phyloP scores from a whole-genome alignment of 257 asterid species.

The Oldenlandia corymbosa region DNA sequence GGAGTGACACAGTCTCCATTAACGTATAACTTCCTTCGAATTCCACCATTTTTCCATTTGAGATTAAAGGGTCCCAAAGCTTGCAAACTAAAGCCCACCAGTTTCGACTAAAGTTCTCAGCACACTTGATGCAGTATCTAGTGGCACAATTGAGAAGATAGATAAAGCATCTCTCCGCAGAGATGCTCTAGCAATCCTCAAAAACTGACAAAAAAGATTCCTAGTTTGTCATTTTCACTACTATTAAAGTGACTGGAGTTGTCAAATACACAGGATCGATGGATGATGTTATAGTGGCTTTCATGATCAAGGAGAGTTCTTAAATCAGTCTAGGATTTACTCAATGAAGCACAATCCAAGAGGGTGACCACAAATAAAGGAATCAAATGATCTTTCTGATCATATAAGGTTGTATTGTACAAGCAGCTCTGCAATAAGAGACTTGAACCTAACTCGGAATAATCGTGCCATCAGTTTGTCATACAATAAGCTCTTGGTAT shows the following conservation, averaged over 20 bases:
- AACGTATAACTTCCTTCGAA: conserved; percentile 22
- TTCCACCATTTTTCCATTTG: conserved; percentile 30
- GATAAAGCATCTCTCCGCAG: conserved; percentile 23
- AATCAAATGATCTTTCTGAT: too few species aligned
- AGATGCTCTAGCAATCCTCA: conserved; percentile 37
- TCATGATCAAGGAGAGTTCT: conserved; percentile 5
- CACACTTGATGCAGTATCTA: conserved; percentile 30
- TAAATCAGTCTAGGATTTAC: conserved; percentile 4
- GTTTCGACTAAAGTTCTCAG: conserved; percentile 28
- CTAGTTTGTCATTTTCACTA: conserved; percentile 39
- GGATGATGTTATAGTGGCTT: conserved; percentile 31
- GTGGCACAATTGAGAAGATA: conserved; percentile 27
- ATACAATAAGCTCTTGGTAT: not conserved
- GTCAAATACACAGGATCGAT: conserved; percentile 20
- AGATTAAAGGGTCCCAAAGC: conserved; percentile 38
- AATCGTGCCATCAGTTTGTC: not conserved
- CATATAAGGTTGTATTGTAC: not conserved
- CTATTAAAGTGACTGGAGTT: conserved; percentile 26
- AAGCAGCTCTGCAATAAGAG: not conserved
- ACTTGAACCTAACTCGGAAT: not conserved
- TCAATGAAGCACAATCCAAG: not conserved
- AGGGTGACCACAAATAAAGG: not conserved
- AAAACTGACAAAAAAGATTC: conserved; percentile 46
- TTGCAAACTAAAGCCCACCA: conserved; percentile 35
- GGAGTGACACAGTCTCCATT: conserved; percentile 61